Percentiles rank a stretch among this genome's conserved stretches.
Evolutionary conservation across 2,329 filamentous ascomycete species (phyloP).

Genomic region (Metarhizium rileyi): DNA sequence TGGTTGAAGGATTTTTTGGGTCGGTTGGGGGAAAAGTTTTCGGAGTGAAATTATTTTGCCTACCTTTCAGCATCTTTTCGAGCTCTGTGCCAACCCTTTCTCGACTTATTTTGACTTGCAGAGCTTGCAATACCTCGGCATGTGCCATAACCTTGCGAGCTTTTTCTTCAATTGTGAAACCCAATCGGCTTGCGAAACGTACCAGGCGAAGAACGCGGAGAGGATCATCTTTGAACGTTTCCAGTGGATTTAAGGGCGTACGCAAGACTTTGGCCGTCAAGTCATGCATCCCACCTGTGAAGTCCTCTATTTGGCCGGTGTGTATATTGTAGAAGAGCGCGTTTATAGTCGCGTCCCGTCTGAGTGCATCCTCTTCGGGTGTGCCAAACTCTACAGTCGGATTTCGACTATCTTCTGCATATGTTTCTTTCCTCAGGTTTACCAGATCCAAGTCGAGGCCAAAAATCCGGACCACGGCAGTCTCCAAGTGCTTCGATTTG

Average conservation of each 20-base stretch:
- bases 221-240: slow-evolving; percentile 93
- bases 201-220: slow-evolving; percentile 78
- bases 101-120: slow-evolving; percentile 83
- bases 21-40: neutral
- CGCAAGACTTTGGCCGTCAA: slow-evolving; percentile 64
- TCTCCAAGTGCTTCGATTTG: slow-evolving; percentile 12
- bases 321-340: slow-evolving; percentile 93
- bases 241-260: slow-evolving; percentile 77
- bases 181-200: slow-evolving; percentile 77
- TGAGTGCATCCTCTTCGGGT: slow-evolving; percentile 76
- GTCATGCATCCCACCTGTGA: slow-evolving; percentile 70
- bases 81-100: slow-evolving; percentile 82
- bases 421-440: slow-evolving; percentile 86
- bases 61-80: slow-evolving; percentile 71
- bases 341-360: slow-evolving; percentile 89
- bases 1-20: neutral
- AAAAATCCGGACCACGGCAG: slow-evolving; percentile 9
- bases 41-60: neutral
- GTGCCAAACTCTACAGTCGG: slow-evolving; percentile 66
- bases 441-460: slow-evolving; percentile 57
- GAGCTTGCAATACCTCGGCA: slow-evolving; percentile 62
- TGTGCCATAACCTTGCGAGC: slow-evolving; percentile 69
- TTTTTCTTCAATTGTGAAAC: slow-evolving; percentile 64
- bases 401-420: slow-evolving; percentile 52
- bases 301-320: slow-evolving; percentile 71